Conservation (phyloP, 2,329 filamentous ascomycete genomes). For the Aspergillus fijiensis region DNA sequence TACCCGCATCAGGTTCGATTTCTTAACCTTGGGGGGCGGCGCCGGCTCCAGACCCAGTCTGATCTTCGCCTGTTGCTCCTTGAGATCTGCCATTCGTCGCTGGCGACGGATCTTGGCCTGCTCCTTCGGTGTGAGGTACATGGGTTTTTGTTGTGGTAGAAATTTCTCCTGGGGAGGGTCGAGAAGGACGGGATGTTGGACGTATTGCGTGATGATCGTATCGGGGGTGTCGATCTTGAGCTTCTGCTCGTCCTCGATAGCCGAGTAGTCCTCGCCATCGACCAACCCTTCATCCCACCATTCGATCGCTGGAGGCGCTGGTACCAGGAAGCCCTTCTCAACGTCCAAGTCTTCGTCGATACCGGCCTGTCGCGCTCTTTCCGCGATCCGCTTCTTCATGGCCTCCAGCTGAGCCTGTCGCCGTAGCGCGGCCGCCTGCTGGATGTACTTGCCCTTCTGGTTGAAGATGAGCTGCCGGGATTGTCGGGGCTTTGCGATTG, state of each 20-base stretch:
- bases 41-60: constrained; percentile 84
- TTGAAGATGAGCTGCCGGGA: constrained; percentile 84
- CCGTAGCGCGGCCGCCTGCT: constrained; percentile 84
- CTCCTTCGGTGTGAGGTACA: constrained; percentile 89
- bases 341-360: constrained; percentile 87
- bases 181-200: constrained; percentile 89
- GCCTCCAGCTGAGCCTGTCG: constrained; percentile 85
- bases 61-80: constrained; percentile 96
- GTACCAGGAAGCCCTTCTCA: constrained; percentile 85
- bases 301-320: constrained; percentile 81
- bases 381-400: constrained; percentile 91
- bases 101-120: constrained; percentile 88
- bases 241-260: constrained; percentile 62
- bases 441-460: constrained; percentile 94
- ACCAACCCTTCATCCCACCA: constrained; percentile 97
- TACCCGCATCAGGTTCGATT: constrained; percentile 95
- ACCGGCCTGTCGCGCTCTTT: constrained; percentile 81
- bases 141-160: constrained; percentile 74
- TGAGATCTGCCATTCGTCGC: constrained; percentile 85
- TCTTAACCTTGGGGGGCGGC: constrained; percentile 93
- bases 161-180: constrained; percentile 90
- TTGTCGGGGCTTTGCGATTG: constrained; percentile 61
- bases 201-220: constrained; percentile 82
- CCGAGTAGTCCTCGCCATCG: constrained; percentile 70
- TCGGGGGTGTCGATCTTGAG: constrained; percentile 77